Evolutionary conservation across 306 rosid genomes (phyloP), one percentile per base, ranked within the genome.

Genomic region (Rubus idaeus): DNA sequence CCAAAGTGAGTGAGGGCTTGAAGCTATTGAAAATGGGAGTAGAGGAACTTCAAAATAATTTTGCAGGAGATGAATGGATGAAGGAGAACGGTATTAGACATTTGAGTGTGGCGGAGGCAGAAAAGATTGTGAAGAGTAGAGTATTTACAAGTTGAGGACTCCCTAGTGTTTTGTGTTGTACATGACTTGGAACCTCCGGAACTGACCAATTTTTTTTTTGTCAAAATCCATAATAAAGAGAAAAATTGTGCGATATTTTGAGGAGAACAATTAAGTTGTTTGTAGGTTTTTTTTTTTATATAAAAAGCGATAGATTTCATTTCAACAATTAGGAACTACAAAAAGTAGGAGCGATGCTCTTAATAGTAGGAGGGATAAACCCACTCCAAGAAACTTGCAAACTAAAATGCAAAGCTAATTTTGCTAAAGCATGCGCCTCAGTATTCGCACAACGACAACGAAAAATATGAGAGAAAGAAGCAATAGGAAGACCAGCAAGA

Each of bases 21-120:
- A 92, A 83, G 86, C 78, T 92, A 79, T 79, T 95, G 88, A 95
- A 83, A 81, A 79, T 88, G 85, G 85, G 81, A 41, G 88, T 86
- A 78, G 89, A 83, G 66, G 77, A 83, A 73, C 78, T 70, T 62
- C 83, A 87, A 77, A 87, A 76, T 49, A 79, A 80, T 82, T 70
- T 83, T 83, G 77, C 79, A 10, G 88, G 90, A 71, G 92, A 88
- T 78, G 80, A 74, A 75, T 89, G 95, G 97, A 73, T 90, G 93
- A 90, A 81, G 84, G 90, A 84, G 16, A 90, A 84, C 44, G 86
- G 91, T 42, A 57, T 95, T 61, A 81, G 85, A 46, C 87, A 85
- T 79, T 78, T 95, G 83, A 88, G 82, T 69, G 62, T 81, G 53
- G 49, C 71, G 44, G 98, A 94, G 80, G 89, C 84, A 68, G 90